phyloP scores from a whole-genome alignment of 2,329 filamentous ascomycete genomes.

The Raffaelea albimanens region DNA sequence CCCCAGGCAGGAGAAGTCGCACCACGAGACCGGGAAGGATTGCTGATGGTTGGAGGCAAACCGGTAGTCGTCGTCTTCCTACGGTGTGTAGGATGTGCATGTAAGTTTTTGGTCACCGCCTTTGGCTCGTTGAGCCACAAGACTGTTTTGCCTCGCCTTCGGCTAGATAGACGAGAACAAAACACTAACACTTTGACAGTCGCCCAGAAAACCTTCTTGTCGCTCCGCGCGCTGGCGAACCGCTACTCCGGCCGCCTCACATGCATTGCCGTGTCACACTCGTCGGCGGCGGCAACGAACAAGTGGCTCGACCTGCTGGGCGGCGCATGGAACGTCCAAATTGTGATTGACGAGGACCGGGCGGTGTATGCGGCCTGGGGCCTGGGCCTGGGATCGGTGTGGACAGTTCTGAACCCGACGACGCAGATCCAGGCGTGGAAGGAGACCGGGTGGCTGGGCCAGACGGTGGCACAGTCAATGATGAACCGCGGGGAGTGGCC shows the following conservation, averaged over 20 bases:
- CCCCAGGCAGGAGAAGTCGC: slow-evolving; percentile 39
- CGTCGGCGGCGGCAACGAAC: slow-evolving; percentile 43
- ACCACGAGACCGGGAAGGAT: slow-evolving; percentile 34
- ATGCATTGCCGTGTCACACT: slow-evolving; percentile 52
- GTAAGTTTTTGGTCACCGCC: slow-evolving; percentile 23
- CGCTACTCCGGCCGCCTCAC: slow-evolving; percentile 37
- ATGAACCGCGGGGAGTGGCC: slow-evolving; percentile 19
- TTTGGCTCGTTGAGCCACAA: neutral
- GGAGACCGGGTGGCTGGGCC: slow-evolving; percentile 45
- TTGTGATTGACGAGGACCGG: slow-evolving; percentile 47
- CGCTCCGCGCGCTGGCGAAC: slow-evolving; percentile 44
- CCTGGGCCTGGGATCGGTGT: slow-evolving; percentile 38
- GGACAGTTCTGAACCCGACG: slow-evolving; percentile 44
- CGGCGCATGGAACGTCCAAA: slow-evolving; percentile 45
- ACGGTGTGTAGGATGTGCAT: slow-evolving; percentile 46
- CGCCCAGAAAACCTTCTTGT: slow-evolving; percentile 47
- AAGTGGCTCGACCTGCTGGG: slow-evolving; percentile 50
- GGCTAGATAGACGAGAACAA: no score
- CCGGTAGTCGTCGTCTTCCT: slow-evolving; percentile 41
- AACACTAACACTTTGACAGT: slow-evolving; percentile 23
- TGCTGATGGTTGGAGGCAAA: slow-evolving; percentile 29
- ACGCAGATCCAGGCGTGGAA: slow-evolving; percentile 43
- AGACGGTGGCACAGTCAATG: slow-evolving; percentile 38
- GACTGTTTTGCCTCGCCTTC: neutral
- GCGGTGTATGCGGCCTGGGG: slow-evolving; percentile 51